phyloP scores from a whole-genome alignment of 2,329 filamentous ascomycete genomes.

The Penicillium concentricum region DNA sequence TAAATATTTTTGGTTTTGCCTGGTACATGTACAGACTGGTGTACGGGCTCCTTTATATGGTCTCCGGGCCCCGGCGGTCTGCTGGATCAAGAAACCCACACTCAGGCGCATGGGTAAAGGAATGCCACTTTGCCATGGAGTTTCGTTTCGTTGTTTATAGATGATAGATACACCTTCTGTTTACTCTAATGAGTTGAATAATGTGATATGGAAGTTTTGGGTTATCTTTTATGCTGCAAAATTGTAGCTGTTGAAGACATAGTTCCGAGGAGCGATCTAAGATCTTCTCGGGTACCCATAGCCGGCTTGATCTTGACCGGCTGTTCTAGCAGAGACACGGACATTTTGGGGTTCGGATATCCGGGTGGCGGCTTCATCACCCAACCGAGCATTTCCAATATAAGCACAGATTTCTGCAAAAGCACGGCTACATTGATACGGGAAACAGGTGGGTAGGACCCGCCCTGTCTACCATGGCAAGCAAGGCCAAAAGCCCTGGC shows the following conservation, averaged over 20 bases:
- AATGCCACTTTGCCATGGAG: slow-evolving; percentile 16
- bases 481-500: background rate
- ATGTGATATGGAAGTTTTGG: slow-evolving; percentile 21
- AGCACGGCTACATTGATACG: no score
- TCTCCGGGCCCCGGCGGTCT: slow-evolving; percentile 1
- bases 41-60: slow-evolving; percentile 5
- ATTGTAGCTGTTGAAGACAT: background rate
- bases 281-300: background rate
- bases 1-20: slow-evolving; percentile 6
- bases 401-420: background rate
- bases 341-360: background rate
- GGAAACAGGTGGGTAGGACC: background rate
- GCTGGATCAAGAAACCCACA: background rate
- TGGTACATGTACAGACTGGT: slow-evolving; percentile 7
- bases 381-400: no score
- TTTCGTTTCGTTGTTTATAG: slow-evolving; percentile 24
- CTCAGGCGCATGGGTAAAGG: slow-evolving; percentile 20
- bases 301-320: background rate
- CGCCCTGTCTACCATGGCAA: background rate
- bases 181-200: slow-evolving; percentile 16
- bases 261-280: background rate
- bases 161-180: slow-evolving; percentile 21
- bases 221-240: background rate
- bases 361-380: background rate
- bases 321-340: background rate